Base-by-base conservation (phyloP, 2,329 filamentous ascomycete species). In the Aaosphaeria arxii region DNA sequence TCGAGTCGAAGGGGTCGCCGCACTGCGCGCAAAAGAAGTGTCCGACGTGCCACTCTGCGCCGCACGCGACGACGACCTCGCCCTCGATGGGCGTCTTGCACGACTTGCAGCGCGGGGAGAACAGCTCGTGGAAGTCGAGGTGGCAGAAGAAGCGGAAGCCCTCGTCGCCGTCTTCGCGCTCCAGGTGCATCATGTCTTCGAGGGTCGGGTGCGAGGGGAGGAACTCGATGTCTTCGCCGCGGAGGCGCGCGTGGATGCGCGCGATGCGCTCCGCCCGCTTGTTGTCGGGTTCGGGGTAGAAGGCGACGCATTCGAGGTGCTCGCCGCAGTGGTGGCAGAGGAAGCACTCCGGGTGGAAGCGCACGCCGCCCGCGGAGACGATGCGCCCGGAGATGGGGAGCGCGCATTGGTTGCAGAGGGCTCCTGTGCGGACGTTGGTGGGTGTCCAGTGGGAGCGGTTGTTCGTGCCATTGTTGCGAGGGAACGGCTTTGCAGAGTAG, bases 1-100 rank as follows among this genome's bases (percentile, higher is more conserved):
- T 70, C 0, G 75, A 71, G 53, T 80, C 78, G 56, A 86, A 86
- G 1, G 83, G 83, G 74, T 99, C 92, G 57, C 94, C 94, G 67
- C 94, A 99, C 77, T 99, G 91, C 39, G 94, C 94, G 66, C 94
- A 99, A 80, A 99, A 99, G 75, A 99, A 99, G 73, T 99, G 94
- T 0, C 94, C 94, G 45, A 89, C 88, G 70, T 99, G 94, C 89
- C 90, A 99, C 72, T 96, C 91, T n/a, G 86, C 83, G 1, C 94
- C 94, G 48, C 95, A 89, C 1, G 94, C 94, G 11, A 96, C 86
- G 31, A 96, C 86, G 57, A 97, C 90, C 71, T 97, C 91, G 39
- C 91, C 91, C 58, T 97, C 85, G 62, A 99, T 99, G 4, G 94
- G 92, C 6, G 94, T 99, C 69, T 88, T 91, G 81, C 94, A 99